phyloP scores from a whole-genome alignment of 345 rosid genomes.

The Salix udensis region DNA sequence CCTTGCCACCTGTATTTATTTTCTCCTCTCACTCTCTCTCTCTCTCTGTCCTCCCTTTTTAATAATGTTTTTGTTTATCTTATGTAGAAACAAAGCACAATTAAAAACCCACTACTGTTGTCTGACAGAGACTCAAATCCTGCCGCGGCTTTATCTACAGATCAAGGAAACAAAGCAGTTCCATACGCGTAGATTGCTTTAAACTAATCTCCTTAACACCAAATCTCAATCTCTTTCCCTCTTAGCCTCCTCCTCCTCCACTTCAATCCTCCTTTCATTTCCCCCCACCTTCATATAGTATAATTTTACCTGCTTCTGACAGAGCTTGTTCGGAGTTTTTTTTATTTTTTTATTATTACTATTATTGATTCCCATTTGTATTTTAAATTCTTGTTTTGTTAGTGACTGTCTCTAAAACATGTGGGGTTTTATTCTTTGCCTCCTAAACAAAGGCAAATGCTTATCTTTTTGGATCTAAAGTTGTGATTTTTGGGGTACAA shows the following conservation, averaged over 20 bases:
- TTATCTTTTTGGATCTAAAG: constrained; percentile 36
- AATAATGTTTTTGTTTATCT: background rate
- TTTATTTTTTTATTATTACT: no score
- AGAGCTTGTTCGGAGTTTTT: constrained; percentile 3
- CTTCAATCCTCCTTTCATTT: constrained; percentile 1
- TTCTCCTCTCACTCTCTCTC: background rate
- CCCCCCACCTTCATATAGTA: background rate
- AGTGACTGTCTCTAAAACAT: constrained; percentile 2
- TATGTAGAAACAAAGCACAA: background rate
- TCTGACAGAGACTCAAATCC: constrained; percentile 17
- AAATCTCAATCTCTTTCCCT: constrained; percentile 2
- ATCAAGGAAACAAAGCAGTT: constrained; percentile 1
- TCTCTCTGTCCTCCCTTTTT: no score
- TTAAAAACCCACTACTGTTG: constrained; percentile 9
- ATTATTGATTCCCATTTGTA: background rate
- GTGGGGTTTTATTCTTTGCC: constrained; percentile 26
- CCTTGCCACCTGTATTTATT: background rate
- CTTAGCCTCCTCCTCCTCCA: background rate
- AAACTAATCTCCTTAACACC: background rate
- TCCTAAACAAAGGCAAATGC: constrained; percentile 16
- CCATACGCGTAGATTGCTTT: constrained; percentile 12
- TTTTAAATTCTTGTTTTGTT: background rate
- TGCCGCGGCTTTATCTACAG: constrained; percentile 22
- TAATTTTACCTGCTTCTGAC: constrained; percentile 1
- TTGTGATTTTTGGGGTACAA: constrained; percentile 22